Percentiles rank a stretch among this genome's conserved stretches.
Conservation (phyloP, 805 yeast species). For the Suhomyces pyralidae region DNA sequence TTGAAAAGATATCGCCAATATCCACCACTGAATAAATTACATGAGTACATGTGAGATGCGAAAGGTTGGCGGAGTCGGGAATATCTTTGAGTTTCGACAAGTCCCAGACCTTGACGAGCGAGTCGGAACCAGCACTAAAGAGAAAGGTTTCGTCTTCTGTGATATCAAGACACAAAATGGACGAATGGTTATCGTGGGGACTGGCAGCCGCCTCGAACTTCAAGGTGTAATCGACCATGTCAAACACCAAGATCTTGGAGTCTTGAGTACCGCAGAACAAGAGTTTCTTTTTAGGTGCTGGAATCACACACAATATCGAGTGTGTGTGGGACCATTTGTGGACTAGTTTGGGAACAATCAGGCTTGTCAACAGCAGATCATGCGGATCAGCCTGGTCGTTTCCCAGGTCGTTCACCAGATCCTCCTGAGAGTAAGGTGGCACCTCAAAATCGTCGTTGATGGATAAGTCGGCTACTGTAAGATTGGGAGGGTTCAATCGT, state of each 20-base stretch:
- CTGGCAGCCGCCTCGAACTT: conserved; percentile 40
- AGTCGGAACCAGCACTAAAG: conserved; percentile 88
- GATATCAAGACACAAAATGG: conserved; percentile 68
- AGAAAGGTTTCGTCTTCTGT: conserved; percentile 54
- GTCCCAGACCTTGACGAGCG: conserved; percentile 84
- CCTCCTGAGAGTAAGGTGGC: neutral
- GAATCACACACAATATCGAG: conserved; percentile 69
- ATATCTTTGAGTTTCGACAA: conserved; percentile 31
- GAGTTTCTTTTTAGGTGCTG: conserved; percentile 55
- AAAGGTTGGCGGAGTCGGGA: conserved; percentile 6
- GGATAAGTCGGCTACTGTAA: conserved; percentile 10
- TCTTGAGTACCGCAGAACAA: conserved; percentile 91
- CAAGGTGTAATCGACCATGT: conserved; percentile 60
- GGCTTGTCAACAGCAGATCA: neutral
- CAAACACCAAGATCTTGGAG: conserved; percentile 70
- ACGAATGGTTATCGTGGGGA: conserved; percentile 59
- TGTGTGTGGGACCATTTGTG: conserved; percentile 77
- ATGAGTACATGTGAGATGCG: conserved; percentile 41
- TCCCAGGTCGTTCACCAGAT: neutral
- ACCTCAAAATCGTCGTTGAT: neutral
- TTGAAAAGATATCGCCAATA: conserved; percentile 89
- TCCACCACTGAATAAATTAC: conserved; percentile 82
- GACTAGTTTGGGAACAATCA: conserved; percentile 8
- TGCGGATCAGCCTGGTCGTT: neutral
- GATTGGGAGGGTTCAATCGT: conserved; percentile 20